phyloP scores from a whole-genome alignment of 371 early-diverging fungal genomes.

The Smittium culicis region DNA sequence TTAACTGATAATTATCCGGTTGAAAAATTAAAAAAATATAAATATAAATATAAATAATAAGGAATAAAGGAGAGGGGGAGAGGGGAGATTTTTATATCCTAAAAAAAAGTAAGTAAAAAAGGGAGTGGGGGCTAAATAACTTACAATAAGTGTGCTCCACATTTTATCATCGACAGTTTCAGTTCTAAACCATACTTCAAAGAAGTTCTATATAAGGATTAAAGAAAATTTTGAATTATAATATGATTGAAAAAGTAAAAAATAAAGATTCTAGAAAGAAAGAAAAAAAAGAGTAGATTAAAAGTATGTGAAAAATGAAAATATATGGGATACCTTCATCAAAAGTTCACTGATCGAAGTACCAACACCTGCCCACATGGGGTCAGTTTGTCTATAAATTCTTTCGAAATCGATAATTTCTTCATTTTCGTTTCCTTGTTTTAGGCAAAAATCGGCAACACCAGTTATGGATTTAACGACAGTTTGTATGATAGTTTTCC shows the following conservation, averaged over 20 bases:
- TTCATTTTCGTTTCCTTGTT: constrained; percentile 11
- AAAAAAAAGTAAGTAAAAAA: neutral
- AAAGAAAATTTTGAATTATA: neutral
- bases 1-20: too few relatives aligned
- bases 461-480: constrained; percentile 8
- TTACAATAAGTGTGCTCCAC: constrained; percentile 9
- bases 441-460: constrained; percentile 9
- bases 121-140: neutral
- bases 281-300: too few relatives aligned
- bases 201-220: constrained; percentile 4
- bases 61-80: neutral
- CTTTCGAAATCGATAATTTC: constrained; percentile 7
- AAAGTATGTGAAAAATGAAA: too few relatives aligned
- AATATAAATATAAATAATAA: too few relatives aligned
- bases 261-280: too few relatives aligned
- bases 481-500: constrained; percentile 8
- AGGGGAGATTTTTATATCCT: neutral
- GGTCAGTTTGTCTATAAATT: neutral
- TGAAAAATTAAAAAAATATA: too few relatives aligned
- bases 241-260: too few relatives aligned
- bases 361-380: constrained; percentile 10
- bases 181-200: constrained; percentile 12
- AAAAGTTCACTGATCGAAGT: constrained; percentile 5
- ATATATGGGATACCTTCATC: constrained; percentile 8
- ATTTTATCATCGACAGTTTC: constrained; percentile 11